Evolutionary conservation across 345 rosid genomes (phyloP).

Genomic region (Gossypium bickii): DNA sequence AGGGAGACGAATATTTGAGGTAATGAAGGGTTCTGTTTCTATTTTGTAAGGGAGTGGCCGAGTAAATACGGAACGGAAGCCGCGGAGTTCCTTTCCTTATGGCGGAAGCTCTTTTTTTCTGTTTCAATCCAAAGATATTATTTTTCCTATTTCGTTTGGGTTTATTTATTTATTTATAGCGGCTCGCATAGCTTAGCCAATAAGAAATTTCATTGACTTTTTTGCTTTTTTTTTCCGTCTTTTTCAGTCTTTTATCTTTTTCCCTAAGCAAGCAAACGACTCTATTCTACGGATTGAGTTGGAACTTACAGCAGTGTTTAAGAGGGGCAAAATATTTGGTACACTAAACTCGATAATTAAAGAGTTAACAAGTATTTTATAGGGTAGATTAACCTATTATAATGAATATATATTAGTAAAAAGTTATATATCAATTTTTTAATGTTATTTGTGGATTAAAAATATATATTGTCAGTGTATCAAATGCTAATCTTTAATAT

Average conservation of each 20-base stretch:
- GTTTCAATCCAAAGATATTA: neutral
- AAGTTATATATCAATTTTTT: too few relatives aligned
- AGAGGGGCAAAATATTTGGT: too few relatives aligned
- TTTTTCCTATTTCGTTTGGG: neutral
- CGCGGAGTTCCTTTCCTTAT: neutral
- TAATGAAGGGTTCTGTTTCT: neutral
- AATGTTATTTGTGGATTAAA: too few relatives aligned
- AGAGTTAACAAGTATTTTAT: too few relatives aligned
- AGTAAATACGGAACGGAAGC: neutral
- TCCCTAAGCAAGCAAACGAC: neutral
- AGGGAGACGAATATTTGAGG: neutral
- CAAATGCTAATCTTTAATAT: too few relatives aligned
- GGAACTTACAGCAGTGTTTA: too few relatives aligned
- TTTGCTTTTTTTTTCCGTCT: too few relatives aligned
- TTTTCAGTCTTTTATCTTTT: neutral
- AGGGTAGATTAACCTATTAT: too few relatives aligned
- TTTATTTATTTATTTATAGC: constrained; percentile 2
- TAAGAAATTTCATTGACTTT: constrained; percentile 17
- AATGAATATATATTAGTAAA: too few relatives aligned
- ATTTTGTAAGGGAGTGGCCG: neutral
- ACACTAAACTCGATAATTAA: too few relatives aligned
- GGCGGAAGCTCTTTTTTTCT: neutral
- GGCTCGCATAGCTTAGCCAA: constrained; percentile 11
- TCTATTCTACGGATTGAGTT: too few relatives aligned
- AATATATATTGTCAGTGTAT: too few relatives aligned